Evolutionary conservation across 306 rosid genomes (phyloP).

Genomic region (Castanopsis chinensis): DNA sequence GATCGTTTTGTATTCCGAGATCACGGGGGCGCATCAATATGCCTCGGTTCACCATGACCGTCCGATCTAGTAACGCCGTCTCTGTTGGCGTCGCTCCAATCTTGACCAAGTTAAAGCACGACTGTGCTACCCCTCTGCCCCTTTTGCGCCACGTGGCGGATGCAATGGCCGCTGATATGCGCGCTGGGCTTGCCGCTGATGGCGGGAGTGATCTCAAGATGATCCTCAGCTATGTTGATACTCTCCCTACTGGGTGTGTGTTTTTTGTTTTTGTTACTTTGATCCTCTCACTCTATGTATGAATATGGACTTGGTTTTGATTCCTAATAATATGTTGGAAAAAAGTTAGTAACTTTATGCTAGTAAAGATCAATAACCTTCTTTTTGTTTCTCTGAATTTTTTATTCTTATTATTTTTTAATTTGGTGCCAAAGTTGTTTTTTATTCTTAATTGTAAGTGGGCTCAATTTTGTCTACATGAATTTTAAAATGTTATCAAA

Average conservation of each 20-base stretch:
- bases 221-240: constrained; percentile 77
- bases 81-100: constrained; percentile 40
- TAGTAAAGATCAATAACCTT: no score
- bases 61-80: constrained; percentile 50
- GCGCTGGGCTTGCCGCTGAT: constrained; percentile 64
- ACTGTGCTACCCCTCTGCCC: constrained; percentile 74
- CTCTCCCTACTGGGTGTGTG: constrained; percentile 81
- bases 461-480: neutral
- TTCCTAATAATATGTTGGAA: no score
- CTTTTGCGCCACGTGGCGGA: constrained; percentile 67
- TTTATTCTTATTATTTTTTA: neutral
- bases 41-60: constrained; percentile 48
- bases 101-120: constrained; percentile 51
- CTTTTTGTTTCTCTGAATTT: neutral
- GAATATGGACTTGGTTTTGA: neutral
- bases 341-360: no score
- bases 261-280: neutral
- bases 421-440: neutral
- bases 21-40: constrained; percentile 16
- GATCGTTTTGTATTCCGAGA: constrained; percentile 43
- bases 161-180: constrained; percentile 65
- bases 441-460: neutral
- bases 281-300: neutral
- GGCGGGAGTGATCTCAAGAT: constrained; percentile 69
- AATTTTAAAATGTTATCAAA: neutral